Percentiles rank a stretch among this genome's conserved stretches.
These are phyloP conservation scores for Willaertia magna DNA, from an alignment of 208 protist species.

Conservation along the genomic window DNA sequence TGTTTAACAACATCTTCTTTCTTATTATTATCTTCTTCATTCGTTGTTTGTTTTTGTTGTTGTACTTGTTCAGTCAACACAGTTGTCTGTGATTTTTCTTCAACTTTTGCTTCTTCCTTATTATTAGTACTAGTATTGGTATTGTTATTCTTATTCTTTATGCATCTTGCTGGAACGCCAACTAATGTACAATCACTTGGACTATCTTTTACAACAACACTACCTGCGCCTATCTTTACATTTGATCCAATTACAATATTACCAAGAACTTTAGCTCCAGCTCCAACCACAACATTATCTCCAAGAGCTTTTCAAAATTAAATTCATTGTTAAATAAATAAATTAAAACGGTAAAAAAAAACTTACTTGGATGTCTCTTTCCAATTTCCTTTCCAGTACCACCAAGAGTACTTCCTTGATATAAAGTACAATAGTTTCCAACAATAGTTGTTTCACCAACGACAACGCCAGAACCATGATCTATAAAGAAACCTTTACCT, in stretches of 20 bases:
- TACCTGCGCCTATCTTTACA: conserved; percentile 48
- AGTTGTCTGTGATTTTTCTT: too few relatives aligned
- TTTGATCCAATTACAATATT: conserved; percentile 52
- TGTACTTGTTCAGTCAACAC: too few relatives aligned
- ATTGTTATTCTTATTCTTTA: not conserved
- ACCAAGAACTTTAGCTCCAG: conserved; percentile 59
- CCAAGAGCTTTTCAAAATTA: too few relatives aligned
- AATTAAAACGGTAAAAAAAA: too few relatives aligned
- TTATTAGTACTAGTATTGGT: not conserved
- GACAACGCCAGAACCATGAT: conserved; percentile 69
- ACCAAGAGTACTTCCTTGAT: conserved; percentile 48
- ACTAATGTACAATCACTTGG: conserved; percentile 15
- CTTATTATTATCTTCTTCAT: not conserved
- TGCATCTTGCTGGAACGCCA: conserved; percentile 16
- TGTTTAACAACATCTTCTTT: not conserved
- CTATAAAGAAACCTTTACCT: conserved; percentile 66
- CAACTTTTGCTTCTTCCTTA: too few relatives aligned
- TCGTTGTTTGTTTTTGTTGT: not conserved
- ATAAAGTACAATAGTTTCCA: conserved; percentile 36
- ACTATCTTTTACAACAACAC: conserved; percentile 23
- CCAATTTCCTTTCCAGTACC: conserved; percentile 22
- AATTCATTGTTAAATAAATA: too few relatives aligned
- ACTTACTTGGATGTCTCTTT: conserved; percentile 59
- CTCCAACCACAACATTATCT: conserved; percentile 57
- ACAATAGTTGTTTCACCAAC: conserved; percentile 64